These are phyloP conservation scores for Cryptococcus sp. DNA, from an alignment of 1,284 basidiomycete species.

Conservation along the genomic window DNA sequence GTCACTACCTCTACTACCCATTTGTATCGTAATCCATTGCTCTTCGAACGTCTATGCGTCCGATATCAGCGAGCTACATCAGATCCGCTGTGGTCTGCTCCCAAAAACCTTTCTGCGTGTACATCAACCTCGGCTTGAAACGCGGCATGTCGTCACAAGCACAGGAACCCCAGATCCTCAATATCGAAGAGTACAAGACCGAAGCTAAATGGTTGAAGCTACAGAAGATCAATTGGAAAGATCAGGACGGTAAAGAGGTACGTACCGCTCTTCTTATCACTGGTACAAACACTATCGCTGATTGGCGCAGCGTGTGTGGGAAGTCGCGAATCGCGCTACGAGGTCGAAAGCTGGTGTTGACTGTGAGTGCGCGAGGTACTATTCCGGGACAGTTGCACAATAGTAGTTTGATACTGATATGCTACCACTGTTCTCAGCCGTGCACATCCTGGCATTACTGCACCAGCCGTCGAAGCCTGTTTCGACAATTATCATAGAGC, in stretches of 20 bases:
- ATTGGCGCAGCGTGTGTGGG: constrained; percentile 69
- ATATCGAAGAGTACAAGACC: constrained; percentile 36
- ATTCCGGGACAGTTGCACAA: no score
- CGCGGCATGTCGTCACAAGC: constrained; percentile 3
- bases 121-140: neutral
- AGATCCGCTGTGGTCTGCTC: neutral
- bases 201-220: constrained; percentile 50
- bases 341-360: constrained; percentile 73
- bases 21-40: neutral
- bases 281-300: neutral
- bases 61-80: neutral
- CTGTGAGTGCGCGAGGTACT: constrained; percentile 56
- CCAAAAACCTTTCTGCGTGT: neutral
- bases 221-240: constrained; percentile 64
- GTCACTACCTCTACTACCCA: neutral
- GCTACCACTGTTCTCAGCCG: constrained; percentile 55
- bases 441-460: constrained; percentile 78
- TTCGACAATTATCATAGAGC: constrained; percentile 82
- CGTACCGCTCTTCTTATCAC: constrained; percentile 13
- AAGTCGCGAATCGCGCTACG: constrained; percentile 78
- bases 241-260: constrained; percentile 72
- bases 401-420: neutral
- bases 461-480: constrained; percentile 61
- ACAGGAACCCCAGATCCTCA: constrained; percentile 39
- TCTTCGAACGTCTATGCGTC: neutral